A percentile compares a stretch with the other conserved stretches of the same genome.
Evolutionary conservation across 78 protist genomes (phyloP).

Genomic region (Dictyostelium citrinum): DNA sequence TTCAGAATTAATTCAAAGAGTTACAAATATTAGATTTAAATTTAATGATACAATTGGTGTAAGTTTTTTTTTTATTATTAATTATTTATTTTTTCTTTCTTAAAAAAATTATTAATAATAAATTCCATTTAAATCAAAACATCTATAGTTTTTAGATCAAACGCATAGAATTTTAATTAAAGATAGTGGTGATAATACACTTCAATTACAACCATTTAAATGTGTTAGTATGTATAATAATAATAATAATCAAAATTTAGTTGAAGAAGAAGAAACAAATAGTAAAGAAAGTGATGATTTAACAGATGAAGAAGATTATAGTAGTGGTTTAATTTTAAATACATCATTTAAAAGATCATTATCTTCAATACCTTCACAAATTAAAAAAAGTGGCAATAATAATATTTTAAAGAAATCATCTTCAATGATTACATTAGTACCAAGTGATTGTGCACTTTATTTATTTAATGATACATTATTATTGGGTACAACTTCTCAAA

Average conservation of each 20-base stretch:
- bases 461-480: slow-evolving; percentile 37
- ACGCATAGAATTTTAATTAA: slow-evolving; percentile 44
- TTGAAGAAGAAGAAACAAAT: not conserved
- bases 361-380: not conserved
- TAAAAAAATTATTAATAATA: not conserved
- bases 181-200: slow-evolving; percentile 8
- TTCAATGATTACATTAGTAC: not conserved
- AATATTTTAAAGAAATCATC: not conserved
- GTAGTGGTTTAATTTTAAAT: not conserved
- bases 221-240: slow-evolving; percentile 4
- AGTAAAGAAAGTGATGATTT: slow-evolving; percentile 8
- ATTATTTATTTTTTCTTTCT: not conserved
- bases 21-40: slow-evolving; percentile 51
- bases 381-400: not conserved
- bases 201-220: slow-evolving; percentile 65
- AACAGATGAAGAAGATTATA: slow-evolving; percentile 20
- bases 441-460: slow-evolving; percentile 34
- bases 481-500: slow-evolving; percentile 1
- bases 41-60: slow-evolving; percentile 74
- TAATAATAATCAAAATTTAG: not conserved
- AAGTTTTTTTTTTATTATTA: not conserved
- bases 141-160: slow-evolving; percentile 51
- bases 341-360: not conserved
- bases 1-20: slow-evolving; percentile 36
- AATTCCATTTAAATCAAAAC: too few relatives aligned